Evolutionary conservation across 2,329 filamentous ascomycete species (phyloP).

Genomic region (Thermochaetoides dissita): DNA sequence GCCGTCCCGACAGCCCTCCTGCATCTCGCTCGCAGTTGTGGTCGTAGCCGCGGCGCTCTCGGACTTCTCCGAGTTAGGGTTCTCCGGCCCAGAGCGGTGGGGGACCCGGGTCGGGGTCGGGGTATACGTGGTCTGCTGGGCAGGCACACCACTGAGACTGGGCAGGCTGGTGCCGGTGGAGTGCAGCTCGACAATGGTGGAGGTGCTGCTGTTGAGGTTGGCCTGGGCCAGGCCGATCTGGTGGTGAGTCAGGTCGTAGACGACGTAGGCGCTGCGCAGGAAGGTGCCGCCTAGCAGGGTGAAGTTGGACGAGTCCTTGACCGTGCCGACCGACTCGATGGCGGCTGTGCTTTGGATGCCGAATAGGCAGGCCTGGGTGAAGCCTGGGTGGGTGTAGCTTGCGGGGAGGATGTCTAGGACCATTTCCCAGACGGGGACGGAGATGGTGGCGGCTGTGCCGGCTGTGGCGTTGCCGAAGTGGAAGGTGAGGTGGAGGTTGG

Average conservation of each 20-base stretch:
- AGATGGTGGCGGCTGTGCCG: constrained; percentile 13
- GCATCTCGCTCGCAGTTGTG: too few relatives aligned
- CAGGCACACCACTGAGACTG: constrained; percentile 28
- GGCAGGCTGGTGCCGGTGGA: constrained; percentile 26
- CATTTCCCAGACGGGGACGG: constrained; percentile 23
- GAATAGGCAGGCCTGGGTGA: constrained; percentile 36
- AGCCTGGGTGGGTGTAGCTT: constrained; percentile 21
- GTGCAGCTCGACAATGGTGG: constrained; percentile 33
- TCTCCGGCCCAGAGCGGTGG: neutral
- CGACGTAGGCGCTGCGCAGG: constrained; percentile 36
- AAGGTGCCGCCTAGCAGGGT: constrained; percentile 33
- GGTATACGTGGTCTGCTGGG: constrained; percentile 19
- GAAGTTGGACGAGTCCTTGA: constrained; percentile 9
- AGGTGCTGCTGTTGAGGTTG: constrained; percentile 31
- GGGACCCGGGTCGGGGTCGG: constrained; percentile 2
- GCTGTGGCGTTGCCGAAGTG: constrained; percentile 13
- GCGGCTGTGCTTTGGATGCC: constrained; percentile 33
- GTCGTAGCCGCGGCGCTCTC: constrained; percentile 3
- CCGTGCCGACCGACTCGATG: constrained; percentile 17
- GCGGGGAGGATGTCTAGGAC: constrained; percentile 25
- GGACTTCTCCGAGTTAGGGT: neutral
- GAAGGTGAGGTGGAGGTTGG: constrained; percentile 23
- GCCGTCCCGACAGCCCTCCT: too few relatives aligned
- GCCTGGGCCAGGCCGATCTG: constrained; percentile 39
- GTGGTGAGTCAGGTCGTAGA: constrained; percentile 38